Evolutionary conservation across 495 filamentous ascomycete species (phyloP), one percentile per base, ranked within the genome.

Genomic region (Aspergillus leporis): DNA sequence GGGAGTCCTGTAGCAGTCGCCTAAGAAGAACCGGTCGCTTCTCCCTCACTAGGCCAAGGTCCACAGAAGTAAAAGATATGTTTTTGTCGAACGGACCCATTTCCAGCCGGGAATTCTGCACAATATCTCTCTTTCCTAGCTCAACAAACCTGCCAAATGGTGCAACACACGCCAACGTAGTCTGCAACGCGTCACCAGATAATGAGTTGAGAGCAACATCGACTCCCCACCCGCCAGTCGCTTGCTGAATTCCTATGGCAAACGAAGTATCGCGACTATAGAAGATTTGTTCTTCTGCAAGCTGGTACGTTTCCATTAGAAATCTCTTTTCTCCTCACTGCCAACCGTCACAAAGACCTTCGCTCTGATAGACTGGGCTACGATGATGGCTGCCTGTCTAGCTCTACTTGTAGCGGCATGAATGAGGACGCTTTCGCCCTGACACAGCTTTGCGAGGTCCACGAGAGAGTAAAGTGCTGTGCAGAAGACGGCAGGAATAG

Each of bases 81-180:
- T 81, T 80, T 1, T 68, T 55, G 51, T 69, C 67, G 53, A 85
- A 86, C 5, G 74, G 67, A 16, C 73, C 63, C 78, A 67, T 78
- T 50, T 71, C 65, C 21, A 78, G 55, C 38, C 67, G 51, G 0
- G 57, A 64, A 21, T 70, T 69, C 10, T 67, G 63, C 14, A 66
- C 55, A 19, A 78, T 63, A 45, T 55, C 53, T n/a, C 53, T 23
- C 40, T 55, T 55, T 2, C 51, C 51, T 12, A 53, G 47, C 53
- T 88, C 85, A 38, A 87, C 70, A 41, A 85, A 80, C 0, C 71
- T 73, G n/a, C 84, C 84, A 64, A 83, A 83, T 16, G 78, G 74
- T 10, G 76, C 84, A 34, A 86, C 71, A 55, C 79, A 83, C 21
- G 79, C 72, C 72, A 83, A 85, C 0, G 80, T 76, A 30, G 74